Base-by-base conservation (phyloP, 2,329 filamentous ascomycete genomes). In the Pestalotiopsis sp. region DNA sequence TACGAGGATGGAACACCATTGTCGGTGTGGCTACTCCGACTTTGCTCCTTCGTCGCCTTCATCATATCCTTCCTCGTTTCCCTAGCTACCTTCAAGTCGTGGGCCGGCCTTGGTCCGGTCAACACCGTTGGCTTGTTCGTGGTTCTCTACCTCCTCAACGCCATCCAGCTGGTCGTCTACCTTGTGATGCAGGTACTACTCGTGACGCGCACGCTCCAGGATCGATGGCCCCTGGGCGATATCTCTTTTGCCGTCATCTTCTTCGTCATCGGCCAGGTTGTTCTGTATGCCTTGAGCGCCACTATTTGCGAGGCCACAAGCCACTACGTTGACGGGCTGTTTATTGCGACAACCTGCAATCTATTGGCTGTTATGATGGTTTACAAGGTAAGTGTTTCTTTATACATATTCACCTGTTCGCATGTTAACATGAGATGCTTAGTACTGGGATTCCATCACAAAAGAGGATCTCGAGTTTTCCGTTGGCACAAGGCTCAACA, bases 361-460 rank as follows among this genome's bases (percentile, higher is more conserved):
- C 83, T 99, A 59, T 85, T 99, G 58, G 94, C 91, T 13, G 95
- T 99, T 70, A 99, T 99, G 96, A 99, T 98, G 96, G 91, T 99
- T 49, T 99, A 99, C 88, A 99, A 99, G 92, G 94, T 87, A 82
- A 66, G 82, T 75, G 31, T 27, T n/a, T 27, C 39, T 13, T 56
- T 57, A 45, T 56, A 17, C 64, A 56, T 41, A 56, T 58, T n/a
- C 38, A 7, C 3, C 38, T 66, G 7, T 27, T 41, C 66, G 38
- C 27, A 6, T 56, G n/a, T 45, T 66, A 57, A 66, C 31, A 6
- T 39, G 36, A 38, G 12, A 13, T 45, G 60, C 69, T 67, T 74
- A 96, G 94, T 99, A 97, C 85, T 99, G 96, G 96, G 96, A 99
- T 79, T 98, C 95, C 17, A 99, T 99, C 80, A 99, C 96, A 25